A percentile compares a stretch with the other conserved stretches of the same genome.
Evolutionary conservation across 768 basidiomycete species (phyloP).

Genomic region (Exidia glandulosa): DNA sequence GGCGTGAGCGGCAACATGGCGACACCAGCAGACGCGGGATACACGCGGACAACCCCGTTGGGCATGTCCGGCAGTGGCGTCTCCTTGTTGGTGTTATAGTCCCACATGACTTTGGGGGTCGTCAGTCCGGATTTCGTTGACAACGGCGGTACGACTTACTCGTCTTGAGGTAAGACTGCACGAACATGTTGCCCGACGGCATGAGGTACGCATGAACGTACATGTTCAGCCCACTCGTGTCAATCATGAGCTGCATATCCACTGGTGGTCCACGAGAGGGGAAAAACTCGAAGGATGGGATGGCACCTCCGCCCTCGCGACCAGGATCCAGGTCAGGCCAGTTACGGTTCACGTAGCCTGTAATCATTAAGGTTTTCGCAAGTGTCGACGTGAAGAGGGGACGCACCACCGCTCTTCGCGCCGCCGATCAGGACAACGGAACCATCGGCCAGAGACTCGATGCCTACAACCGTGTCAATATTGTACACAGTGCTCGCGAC

Average conservation of each 20-base stretch:
- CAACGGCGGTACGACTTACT: constrained; percentile 30
- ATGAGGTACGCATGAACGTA: constrained; percentile 68
- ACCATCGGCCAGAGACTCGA: constrained; percentile 68
- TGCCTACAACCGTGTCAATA: no score
- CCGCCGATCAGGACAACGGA: constrained; percentile 72
- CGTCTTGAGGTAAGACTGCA: constrained; percentile 32
- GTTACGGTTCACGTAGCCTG: constrained; percentile 63
- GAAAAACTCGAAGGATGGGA: constrained; percentile 78
- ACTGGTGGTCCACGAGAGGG: constrained; percentile 40
- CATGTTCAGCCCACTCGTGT: constrained; percentile 66
- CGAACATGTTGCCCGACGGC: constrained; percentile 65
- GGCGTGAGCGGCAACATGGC: constrained; percentile 89
- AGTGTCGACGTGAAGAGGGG: not conserved
- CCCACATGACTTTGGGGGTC: constrained; percentile 31
- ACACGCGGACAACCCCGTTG: constrained; percentile 61
- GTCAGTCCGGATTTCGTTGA: constrained; percentile 8
- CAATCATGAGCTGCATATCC: constrained; percentile 54
- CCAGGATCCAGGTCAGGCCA: constrained; percentile 57
- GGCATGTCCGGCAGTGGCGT: constrained; percentile 65
- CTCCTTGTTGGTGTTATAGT: constrained; percentile 45
- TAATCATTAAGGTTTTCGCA: not conserved
- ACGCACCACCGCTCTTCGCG: constrained; percentile 48
- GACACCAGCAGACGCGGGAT: constrained; percentile 80
- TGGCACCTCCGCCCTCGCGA: constrained; percentile 56
- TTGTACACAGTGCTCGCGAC: no score